Evolutionary conservation across 495 filamentous ascomycete genomes (phyloP).

Genomic region (Aspergillus asperescens): DNA sequence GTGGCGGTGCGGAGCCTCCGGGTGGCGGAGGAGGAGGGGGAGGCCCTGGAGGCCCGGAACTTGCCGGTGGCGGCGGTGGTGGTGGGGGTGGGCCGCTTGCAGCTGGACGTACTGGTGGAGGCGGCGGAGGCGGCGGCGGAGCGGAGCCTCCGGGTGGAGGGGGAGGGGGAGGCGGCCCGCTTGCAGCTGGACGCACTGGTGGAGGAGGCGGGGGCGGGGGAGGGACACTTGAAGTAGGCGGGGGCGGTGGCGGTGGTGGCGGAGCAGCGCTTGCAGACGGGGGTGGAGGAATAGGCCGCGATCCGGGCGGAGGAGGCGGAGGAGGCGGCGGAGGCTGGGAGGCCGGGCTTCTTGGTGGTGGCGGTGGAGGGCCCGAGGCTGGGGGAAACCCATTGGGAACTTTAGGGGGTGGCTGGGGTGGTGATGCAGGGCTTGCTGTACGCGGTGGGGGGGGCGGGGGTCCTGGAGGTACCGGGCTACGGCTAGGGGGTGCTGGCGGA

Average conservation of each 20-base stretch:
- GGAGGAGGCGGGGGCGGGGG: conserved; percentile 34
- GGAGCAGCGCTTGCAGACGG: conserved; percentile 23
- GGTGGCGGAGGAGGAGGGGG: conserved; percentile 29
- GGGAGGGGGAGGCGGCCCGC: conserved; percentile 34
- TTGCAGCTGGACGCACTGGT: conserved; percentile 30
- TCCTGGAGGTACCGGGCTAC: conserved; percentile 47
- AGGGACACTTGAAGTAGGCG: conserved; percentile 37
- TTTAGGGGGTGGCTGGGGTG: conserved; percentile 70
- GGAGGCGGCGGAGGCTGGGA: conserved; percentile 44
- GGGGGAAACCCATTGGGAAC: conserved; percentile 41
- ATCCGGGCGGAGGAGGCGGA: conserved; percentile 39
- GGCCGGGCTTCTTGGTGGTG: conserved; percentile 48
- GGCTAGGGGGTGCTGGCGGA: conserved; percentile 71
- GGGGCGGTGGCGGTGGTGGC: conserved; percentile 35
- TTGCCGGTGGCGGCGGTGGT: conserved; percentile 55
- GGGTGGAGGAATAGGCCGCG: conserved; percentile 31
- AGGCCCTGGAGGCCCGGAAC: conserved; percentile 35
- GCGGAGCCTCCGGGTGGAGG: conserved; percentile 41
- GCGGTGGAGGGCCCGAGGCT: conserved; percentile 52
- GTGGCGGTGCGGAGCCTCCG: conserved; percentile 22
- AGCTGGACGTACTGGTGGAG: conserved; percentile 26
- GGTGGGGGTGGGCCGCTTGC: conserved; percentile 24
- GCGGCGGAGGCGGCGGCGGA: conserved; percentile 34
- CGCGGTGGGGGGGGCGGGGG: conserved; percentile 69
- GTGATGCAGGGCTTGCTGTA: conserved; percentile 46